Evolutionary conservation across 352 stramenopile genomes (phyloP).

Genomic region (Globisporangium nunn): DNA sequence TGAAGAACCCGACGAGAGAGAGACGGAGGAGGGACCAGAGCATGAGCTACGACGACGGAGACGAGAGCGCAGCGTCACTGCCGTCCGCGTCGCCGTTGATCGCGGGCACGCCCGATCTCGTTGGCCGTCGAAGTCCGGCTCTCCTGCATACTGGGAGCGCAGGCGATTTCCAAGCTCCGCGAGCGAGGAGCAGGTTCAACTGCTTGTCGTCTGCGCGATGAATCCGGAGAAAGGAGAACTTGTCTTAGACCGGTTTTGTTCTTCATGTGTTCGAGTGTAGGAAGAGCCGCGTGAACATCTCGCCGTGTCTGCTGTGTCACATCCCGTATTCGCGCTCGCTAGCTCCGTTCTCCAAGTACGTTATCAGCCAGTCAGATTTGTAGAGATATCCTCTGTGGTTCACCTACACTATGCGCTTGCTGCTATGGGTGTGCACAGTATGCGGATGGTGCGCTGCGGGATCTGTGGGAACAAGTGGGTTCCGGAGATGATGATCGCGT

Average conservation of each 20-base stretch:
- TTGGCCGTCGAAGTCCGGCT: conserved; percentile 38
- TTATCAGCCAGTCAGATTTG: background rate
- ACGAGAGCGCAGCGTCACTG: conserved; percentile 23
- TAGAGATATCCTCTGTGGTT: background rate
- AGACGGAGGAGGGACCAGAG: conserved; percentile 23
- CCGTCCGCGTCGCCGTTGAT: conserved; percentile 27
- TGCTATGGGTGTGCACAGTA: conserved; percentile 31
- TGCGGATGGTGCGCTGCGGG: conserved; percentile 95
- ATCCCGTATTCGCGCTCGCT: conserved; percentile 95
- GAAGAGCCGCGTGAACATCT: conserved; percentile 39
- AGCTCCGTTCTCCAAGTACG: conserved; percentile 93
- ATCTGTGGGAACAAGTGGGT: conserved; percentile 98
- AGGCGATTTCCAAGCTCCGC: conserved; percentile 1
- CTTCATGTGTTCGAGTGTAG: conserved; percentile 11
- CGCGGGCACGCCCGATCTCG: conserved; percentile 25
- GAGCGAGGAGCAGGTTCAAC: conserved; percentile 1
- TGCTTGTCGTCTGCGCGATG: background rate
- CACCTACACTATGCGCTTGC: conserved; percentile 1
- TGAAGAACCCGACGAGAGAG: conserved; percentile 63
- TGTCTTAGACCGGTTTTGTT: background rate
- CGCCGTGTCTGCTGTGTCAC: conserved; percentile 93
- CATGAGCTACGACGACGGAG: conserved; percentile 28
- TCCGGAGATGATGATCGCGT: conserved; percentile 91
- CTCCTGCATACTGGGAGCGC: conserved; percentile 25
- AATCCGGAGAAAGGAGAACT: background rate